Evolutionary conservation across 331 rosid species (phyloP).

Genomic region (Phaseolus coccineus): DNA sequence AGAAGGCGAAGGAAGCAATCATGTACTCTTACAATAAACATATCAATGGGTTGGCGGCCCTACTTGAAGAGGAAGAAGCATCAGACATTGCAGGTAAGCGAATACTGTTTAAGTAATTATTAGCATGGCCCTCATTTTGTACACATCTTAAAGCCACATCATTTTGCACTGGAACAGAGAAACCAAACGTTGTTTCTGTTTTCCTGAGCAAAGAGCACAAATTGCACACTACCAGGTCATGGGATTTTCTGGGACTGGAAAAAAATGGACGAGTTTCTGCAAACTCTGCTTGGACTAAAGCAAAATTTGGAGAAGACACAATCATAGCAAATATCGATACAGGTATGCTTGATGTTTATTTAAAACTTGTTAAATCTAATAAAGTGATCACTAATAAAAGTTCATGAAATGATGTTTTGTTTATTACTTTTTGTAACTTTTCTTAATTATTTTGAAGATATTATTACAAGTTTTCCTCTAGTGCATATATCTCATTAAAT

Average conservation of each 20-base stretch:
- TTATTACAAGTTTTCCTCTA: too few species aligned
- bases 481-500: too few species aligned
- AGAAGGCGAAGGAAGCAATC: conserved; percentile 45
- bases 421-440: too few species aligned
- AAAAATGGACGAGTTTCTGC: conserved; percentile 41
- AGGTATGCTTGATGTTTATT: conserved; percentile 36
- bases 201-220: conserved; percentile 53
- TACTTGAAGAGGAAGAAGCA: conserved; percentile 68
- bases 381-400: too few species aligned
- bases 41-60: conserved; percentile 72
- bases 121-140: neutral
- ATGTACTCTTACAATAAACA: conserved; percentile 61
- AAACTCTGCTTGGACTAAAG: conserved; percentile 64
- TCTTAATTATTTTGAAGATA: too few species aligned
- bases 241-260: conserved; percentile 67
- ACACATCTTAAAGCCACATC: neutral
- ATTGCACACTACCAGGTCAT: conserved; percentile 71
- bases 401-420: too few species aligned
- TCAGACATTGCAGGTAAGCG: conserved; percentile 53
- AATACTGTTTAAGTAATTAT: neutral
- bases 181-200: neutral
- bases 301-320: conserved; percentile 58
- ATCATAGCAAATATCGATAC: conserved; percentile 68
- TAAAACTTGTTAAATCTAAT: neutral
- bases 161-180: neutral